A percentile compares a stretch with the other conserved stretches of the same genome.
phyloP scores from a whole-genome alignment of 139 green algal species.

The Chlorella vulgaris region DNA sequence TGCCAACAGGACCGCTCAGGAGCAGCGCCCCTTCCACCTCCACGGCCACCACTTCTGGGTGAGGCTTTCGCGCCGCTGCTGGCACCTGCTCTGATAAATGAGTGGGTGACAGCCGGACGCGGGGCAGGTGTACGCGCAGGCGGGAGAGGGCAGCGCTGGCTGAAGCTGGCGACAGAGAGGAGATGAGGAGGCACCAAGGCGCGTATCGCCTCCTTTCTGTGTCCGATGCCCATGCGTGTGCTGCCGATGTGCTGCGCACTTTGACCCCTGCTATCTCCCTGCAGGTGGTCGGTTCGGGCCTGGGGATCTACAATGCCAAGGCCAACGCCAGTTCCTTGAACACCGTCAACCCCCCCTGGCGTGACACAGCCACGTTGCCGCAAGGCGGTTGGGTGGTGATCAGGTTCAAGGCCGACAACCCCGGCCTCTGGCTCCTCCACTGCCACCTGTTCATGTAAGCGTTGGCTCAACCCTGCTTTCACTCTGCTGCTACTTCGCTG shows the following conservation, averaged over 20 bases:
- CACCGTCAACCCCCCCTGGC: conserved; percentile 40
- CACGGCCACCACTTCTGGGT: conserved; percentile 76
- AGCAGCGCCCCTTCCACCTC: conserved; percentile 75
- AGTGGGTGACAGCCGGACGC: not conserved
- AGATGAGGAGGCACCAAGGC: too few species aligned
- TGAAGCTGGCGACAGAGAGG: too few species aligned
- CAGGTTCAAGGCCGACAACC: conserved; percentile 53
- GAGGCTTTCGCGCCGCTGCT: not conserved
- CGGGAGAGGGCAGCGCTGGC: too few species aligned
- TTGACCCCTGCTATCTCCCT: not conserved
- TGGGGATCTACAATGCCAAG: conserved; percentile 43
- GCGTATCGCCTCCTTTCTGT: too few species aligned
- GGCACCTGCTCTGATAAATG: not conserved
- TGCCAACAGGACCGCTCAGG: conserved; percentile 38
- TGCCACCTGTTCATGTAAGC: conserved; percentile 60
- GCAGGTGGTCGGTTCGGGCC: conserved; percentile 43
- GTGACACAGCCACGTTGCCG: conserved; percentile 52
- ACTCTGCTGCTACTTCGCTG: not conserved
- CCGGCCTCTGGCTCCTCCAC: conserved; percentile 65
- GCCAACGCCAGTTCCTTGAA: conserved; percentile 34
- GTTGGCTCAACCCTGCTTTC: not conserved
- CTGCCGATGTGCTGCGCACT: not conserved
- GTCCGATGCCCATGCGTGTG: too few species aligned
- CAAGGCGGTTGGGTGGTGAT: conserved; percentile 50
- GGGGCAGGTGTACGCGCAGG: too few species aligned